These are phyloP conservation scores for Leishmania braziliensis DNA, from an alignment of 208 protist species.

Conservation along the genomic window DNA sequence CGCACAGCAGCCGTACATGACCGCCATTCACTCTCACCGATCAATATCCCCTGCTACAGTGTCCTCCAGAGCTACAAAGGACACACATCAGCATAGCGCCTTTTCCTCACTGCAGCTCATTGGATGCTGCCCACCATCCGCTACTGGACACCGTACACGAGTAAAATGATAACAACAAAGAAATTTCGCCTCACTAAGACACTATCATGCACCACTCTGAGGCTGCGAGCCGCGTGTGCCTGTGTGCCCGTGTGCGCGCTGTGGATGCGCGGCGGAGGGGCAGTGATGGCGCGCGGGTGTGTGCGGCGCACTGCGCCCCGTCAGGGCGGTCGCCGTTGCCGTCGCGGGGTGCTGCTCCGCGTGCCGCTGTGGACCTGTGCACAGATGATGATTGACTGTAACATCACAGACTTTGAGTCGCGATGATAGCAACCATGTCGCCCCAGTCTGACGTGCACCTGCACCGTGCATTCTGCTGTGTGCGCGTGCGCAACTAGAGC, in stretches of 20 bases:
- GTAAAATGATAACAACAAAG: neutral
- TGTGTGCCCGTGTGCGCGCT: neutral
- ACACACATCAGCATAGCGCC: no score
- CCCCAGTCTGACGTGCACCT: conserved; percentile 8
- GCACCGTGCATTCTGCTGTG: neutral
- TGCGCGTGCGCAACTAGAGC: neutral
- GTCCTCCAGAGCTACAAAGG: no score
- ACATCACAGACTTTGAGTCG: conserved; percentile 13
- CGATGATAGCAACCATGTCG: conserved; percentile 12
- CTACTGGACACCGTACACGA: no score
- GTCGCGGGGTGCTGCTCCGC: neutral
- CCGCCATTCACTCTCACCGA: no score
- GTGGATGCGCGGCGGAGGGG: neutral
- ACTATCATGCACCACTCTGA: conserved; percentile 18
- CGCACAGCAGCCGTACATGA: no score
- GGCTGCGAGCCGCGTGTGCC: conserved; percentile 3
- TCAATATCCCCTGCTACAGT: no score
- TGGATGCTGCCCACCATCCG: no score
- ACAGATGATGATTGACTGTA: conserved; percentile 16
- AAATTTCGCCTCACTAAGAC: neutral
- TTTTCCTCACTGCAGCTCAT: no score
- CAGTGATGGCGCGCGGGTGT: no score
- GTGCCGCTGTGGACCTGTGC: conserved; percentile 1
- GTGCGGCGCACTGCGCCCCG: no score
- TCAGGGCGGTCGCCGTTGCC: no score